A percentile compares a stretch with the other conserved stretches of the same genome.
phyloP scores from a whole-genome alignment of 371 early-diverging fungal species.

The Rhizopus arrhizus region DNA sequence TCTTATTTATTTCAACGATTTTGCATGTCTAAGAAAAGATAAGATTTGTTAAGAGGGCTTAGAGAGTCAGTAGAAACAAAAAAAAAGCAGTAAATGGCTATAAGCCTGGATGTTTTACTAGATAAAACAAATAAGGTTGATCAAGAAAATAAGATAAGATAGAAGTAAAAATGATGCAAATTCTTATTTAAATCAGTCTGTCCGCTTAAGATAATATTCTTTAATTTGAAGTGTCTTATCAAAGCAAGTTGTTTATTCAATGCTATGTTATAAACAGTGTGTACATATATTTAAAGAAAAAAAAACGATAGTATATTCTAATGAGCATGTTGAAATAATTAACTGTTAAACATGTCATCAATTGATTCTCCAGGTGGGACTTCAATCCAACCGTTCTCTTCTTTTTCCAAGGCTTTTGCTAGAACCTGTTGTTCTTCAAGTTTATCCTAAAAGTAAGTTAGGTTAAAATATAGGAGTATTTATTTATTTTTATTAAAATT shows the following conservation, averaged over 20 bases:
- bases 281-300: background rate
- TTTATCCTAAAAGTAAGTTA: constrained; percentile 2
- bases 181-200: constrained; percentile 4
- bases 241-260: constrained; percentile 11
- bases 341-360: background rate
- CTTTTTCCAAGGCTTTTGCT: constrained; percentile 2
- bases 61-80: too few species aligned
- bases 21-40: too few species aligned
- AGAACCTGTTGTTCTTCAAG: constrained; percentile 8
- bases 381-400: constrained; percentile 8
- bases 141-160: too few species aligned
- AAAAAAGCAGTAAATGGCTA: too few species aligned
- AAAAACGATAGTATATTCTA: constrained; percentile 6
- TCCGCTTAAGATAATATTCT: constrained; percentile 2
- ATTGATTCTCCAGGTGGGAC: constrained; percentile 9
- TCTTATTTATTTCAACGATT: too few species aligned
- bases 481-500: constrained; percentile 2
- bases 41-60: too few species aligned
- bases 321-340: constrained; percentile 5
- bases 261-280: constrained; percentile 8
- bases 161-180: background rate
- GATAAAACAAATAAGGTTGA: too few species aligned
- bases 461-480: constrained; percentile 4
- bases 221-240: constrained; percentile 9
- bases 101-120: too few species aligned